Evolutionary conservation across 2,329 filamentous ascomycete genomes (phyloP).

Genomic region (Aspergillus oerlinghausenensis): DNA sequence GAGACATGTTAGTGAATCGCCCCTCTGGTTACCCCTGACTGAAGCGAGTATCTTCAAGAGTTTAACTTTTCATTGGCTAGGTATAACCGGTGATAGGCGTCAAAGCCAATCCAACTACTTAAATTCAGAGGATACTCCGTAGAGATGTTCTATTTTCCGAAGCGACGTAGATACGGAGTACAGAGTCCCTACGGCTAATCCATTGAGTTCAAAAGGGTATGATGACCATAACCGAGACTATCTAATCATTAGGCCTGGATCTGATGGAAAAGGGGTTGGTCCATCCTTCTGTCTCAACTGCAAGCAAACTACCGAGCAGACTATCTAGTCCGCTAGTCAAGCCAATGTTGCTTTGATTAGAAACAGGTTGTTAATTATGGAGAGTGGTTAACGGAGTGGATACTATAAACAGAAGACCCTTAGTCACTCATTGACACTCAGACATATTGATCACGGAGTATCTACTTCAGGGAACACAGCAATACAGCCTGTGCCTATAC

Average conservation of each 20-base stretch:
- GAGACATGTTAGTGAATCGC: background rate
- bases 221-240: background rate
- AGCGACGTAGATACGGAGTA: background rate
- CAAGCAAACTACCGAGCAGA: background rate
- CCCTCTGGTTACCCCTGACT: background rate
- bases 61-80: background rate
- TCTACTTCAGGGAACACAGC: background rate
- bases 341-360: background rate
- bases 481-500: background rate
- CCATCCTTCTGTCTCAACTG: background rate
- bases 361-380: background rate
- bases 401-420: background rate
- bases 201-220: background rate
- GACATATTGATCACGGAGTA: background rate
- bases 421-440: background rate
- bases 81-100: background rate
- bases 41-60: constrained; percentile 1
- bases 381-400: background rate
- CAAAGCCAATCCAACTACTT: too few relatives aligned
- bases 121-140: too few relatives aligned
- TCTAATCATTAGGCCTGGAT: too few relatives aligned
- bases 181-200: background rate
- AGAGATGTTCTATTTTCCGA: background rate
- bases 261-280: background rate
- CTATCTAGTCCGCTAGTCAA: background rate